These are phyloP conservation scores for Solanum piurae DNA, from an alignment of 257 asterid genomes.

Conservation along the genomic window DNA sequence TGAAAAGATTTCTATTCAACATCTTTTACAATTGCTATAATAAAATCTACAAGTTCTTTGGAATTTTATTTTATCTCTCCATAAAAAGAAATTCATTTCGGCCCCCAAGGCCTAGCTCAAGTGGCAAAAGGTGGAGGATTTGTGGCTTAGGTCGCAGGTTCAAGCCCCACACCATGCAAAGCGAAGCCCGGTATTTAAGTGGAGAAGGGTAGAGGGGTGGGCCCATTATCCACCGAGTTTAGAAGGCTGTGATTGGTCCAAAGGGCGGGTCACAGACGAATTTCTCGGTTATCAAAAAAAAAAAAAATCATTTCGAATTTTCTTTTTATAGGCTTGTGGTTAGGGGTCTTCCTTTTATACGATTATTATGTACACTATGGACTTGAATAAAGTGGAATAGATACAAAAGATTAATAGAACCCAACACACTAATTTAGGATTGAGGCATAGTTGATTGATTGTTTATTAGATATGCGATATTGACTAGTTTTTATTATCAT, in stretches of 20 bases:
- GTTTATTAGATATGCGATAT: background rate
- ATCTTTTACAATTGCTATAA: background rate
- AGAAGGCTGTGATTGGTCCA: too few species aligned
- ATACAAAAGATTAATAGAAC: background rate
- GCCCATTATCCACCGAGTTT: too few species aligned
- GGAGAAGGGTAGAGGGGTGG: too few species aligned
- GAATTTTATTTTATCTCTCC: background rate
- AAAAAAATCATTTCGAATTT: background rate
- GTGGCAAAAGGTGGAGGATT: too few species aligned
- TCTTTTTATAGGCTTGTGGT: background rate
- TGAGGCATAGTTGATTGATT: background rate
- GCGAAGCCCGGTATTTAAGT: too few species aligned
- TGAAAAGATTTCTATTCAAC: background rate
- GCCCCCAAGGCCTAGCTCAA: too few species aligned
- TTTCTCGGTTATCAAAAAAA: too few species aligned
- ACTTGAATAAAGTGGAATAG: background rate
- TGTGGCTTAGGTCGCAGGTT: too few species aligned
- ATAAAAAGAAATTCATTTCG: background rate
- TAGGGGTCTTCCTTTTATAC: background rate
- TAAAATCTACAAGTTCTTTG: background rate
- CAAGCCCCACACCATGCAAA: too few species aligned
- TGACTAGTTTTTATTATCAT: background rate
- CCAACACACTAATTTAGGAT: background rate
- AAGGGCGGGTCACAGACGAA: too few species aligned
- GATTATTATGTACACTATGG: background rate